Evolutionary conservation across 2,329 filamentous ascomycete genomes (phyloP).

Genomic region (Talaromyces funiculosus): DNA sequence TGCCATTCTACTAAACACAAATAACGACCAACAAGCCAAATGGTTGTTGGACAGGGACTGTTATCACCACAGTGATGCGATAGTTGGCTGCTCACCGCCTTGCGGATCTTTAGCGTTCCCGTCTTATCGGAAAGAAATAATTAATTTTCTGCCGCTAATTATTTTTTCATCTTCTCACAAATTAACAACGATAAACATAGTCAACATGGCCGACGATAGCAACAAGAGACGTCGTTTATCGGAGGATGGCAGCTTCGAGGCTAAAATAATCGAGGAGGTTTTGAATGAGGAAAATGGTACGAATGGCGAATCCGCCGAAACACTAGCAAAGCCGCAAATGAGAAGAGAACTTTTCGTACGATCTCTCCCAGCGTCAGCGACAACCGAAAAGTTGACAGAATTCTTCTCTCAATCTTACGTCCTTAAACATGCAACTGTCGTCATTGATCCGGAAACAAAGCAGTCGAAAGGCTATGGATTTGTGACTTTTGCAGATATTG

Average conservation of each 20-base stretch:
- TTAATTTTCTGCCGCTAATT: constrained; percentile 33
- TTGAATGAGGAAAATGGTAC: constrained; percentile 16
- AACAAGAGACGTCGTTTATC: constrained; percentile 33
- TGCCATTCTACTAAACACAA: not conserved
- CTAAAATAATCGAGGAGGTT: constrained; percentile 18
- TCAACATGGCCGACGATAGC: constrained; percentile 28
- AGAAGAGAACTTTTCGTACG: constrained; percentile 81
- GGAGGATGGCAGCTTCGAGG: constrained; percentile 21
- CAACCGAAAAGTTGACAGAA: constrained; percentile 74
- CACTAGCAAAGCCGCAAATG: constrained; percentile 24
- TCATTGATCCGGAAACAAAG: constrained; percentile 79
- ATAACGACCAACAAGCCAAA: not conserved
- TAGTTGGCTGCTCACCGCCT: constrained; percentile 20
- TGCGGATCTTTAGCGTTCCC: not conserved
- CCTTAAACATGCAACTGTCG: constrained; percentile 92
- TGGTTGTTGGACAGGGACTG: not conserved
- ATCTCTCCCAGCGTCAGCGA: constrained; percentile 70
- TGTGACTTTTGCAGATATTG: constrained; percentile 89
- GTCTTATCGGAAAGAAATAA: constrained; percentile 9
- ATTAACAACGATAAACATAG: not conserved
- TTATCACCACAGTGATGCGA: not conserved
- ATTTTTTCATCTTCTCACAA: constrained; percentile 12
- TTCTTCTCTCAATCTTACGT: constrained; percentile 93
- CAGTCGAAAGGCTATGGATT: constrained; percentile 90
- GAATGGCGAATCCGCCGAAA: constrained; percentile 18